These are phyloP conservation scores for Apophysomyces trapeziformis DNA, from an alignment of 371 early-diverging fungal genomes.

Conservation along the genomic window DNA sequence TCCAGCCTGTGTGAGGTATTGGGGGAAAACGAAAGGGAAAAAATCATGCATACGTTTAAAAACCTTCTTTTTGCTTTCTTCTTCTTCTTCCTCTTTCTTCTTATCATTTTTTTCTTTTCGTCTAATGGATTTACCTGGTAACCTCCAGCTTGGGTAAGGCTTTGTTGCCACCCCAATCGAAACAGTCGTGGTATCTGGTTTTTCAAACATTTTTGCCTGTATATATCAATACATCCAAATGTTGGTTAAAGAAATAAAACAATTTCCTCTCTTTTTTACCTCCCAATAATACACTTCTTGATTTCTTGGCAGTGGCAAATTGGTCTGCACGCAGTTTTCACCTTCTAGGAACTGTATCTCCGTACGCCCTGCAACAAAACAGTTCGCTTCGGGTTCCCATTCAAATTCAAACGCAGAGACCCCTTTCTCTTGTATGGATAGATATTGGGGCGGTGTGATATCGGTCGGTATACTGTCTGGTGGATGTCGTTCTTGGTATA, in stretches of 20 bases:
- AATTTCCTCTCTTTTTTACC: conserved; percentile 1
- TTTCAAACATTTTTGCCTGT: conserved; percentile 69
- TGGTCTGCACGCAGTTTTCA: conserved; percentile 81
- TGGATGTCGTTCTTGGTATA: conserved; percentile 58
- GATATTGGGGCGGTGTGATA: conserved; percentile 64
- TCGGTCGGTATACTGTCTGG: conserved; percentile 67
- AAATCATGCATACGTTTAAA: not conserved
- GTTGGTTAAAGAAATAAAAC: not conserved
- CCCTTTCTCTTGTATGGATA: conserved; percentile 83
- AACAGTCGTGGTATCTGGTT: conserved; percentile 61
- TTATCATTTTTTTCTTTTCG: not conserved
- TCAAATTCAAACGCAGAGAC: conserved; percentile 87
- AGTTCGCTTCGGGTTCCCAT: conserved; percentile 66
- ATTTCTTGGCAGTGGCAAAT: conserved; percentile 77
- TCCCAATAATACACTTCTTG: conserved; percentile 82
- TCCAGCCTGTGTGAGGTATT: conserved; percentile 54
- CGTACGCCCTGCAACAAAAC: conserved; percentile 76
- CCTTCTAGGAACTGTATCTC: conserved; percentile 78
- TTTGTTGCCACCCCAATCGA: conserved; percentile 71
- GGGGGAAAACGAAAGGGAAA: not conserved
- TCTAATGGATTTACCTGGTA: conserved; percentile 56
- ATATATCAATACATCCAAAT: not conserved
- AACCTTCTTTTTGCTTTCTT: not conserved
- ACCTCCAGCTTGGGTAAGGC: conserved; percentile 69
- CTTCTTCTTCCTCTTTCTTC: not conserved